Conservation (phyloP, 2,329 filamentous ascomycete species). For the Aspergillus chevalieri region DNA sequence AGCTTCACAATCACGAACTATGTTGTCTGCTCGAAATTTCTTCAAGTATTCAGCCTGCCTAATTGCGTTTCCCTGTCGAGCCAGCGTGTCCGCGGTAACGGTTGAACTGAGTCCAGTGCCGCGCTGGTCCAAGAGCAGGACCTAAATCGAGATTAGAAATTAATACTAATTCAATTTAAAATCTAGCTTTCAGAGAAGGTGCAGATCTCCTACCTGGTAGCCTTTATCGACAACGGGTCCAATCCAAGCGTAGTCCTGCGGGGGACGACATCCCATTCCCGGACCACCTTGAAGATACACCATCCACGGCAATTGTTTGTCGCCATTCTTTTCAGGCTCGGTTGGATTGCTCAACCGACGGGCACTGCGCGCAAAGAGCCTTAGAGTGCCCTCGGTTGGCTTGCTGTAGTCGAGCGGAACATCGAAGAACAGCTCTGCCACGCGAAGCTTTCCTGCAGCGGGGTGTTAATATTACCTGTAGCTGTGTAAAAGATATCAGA, state of each 20-base stretch:
- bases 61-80: constrained; percentile 55
- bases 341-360: constrained; percentile 53
- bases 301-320: constrained; percentile 51
- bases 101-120: constrained; percentile 82
- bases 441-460: constrained; percentile 59
- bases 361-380: constrained; percentile 71
- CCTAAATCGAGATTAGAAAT: constrained; percentile 19
- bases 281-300: constrained; percentile 83
- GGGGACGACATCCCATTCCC: constrained; percentile 67
- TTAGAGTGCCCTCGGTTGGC: constrained; percentile 56
- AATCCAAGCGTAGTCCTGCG: constrained; percentile 68
- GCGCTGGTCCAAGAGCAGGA: constrained; percentile 81
- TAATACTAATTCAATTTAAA: background rate
- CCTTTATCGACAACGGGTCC: constrained; percentile 66
- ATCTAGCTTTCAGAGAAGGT: background rate
- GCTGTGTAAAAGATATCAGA: background rate
- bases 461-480: constrained; percentile 6
- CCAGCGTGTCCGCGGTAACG: constrained; percentile 66
- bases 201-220: constrained; percentile 57
- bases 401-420: constrained; percentile 74
- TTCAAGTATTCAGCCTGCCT: constrained; percentile 76
- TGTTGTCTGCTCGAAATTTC: constrained; percentile 80
- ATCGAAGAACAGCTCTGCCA: constrained; percentile 80
- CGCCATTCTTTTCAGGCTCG: constrained; percentile 31
- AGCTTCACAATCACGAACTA: constrained; percentile 83